Conservation (phyloP, 2,329 filamentous ascomycete genomes). For the Macroventuria anomochaeta region DNA sequence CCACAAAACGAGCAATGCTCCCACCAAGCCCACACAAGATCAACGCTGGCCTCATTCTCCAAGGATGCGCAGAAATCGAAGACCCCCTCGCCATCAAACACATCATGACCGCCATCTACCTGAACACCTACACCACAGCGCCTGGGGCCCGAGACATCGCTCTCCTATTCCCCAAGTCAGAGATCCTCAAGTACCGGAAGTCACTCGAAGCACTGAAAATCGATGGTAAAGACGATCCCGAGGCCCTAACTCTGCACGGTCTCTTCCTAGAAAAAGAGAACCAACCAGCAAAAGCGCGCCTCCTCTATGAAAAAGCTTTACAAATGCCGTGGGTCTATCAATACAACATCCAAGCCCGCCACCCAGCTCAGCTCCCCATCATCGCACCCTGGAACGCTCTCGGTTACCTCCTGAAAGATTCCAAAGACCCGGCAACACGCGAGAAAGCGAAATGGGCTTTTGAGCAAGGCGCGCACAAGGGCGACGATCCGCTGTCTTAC, state of each 20-base stretch:
- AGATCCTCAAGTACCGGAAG: conserved; percentile 27
- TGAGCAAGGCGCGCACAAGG: conserved; percentile 45
- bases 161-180: conserved; percentile 24
- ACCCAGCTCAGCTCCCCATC: conserved; percentile 36
- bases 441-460: conserved; percentile 41
- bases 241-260: conserved; percentile 40
- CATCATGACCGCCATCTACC: conserved; percentile 36
- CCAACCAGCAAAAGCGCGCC: conserved; percentile 26
- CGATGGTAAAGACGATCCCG: conserved; percentile 25
- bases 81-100: conserved; percentile 40
- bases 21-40: conserved; percentile 36
- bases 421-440: conserved; percentile 19
- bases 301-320: conserved; percentile 34
- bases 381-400: conserved; percentile 43
- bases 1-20: conserved; percentile 23
- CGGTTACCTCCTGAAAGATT: conserved; percentile 30
- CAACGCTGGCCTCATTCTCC: conserved; percentile 27
- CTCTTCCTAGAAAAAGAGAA: conserved; percentile 40
- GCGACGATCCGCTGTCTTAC: conserved; percentile 54
- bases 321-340: conserved; percentile 19
- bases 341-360: conserved; percentile 20
- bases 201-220: conserved; percentile 26
- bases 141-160: conserved; percentile 23
- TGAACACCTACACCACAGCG: conserved; percentile 17
- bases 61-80: conserved; percentile 38